phyloP scores from a whole-genome alignment of 768 basidiomycete species.

The Fistulinella prunicolor region DNA sequence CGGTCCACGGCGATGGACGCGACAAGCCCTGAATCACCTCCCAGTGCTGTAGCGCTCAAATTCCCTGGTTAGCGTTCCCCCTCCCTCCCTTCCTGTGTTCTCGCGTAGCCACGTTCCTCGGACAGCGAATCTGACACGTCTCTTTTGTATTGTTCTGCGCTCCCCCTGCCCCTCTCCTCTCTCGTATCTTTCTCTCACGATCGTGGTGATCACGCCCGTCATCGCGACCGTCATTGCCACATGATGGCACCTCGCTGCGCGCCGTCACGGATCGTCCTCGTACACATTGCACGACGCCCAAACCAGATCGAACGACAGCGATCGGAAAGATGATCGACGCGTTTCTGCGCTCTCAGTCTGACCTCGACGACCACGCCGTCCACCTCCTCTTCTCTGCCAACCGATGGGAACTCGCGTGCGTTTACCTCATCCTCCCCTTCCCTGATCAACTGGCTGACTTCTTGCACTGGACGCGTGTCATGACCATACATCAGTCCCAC shows the following conservation, averaged over 20 bases:
- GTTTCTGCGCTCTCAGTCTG: conserved; percentile 79
- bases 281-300: not conserved
- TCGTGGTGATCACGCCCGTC: not conserved
- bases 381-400: conserved; percentile 97
- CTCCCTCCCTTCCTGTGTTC: not conserved
- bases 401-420: conserved; percentile 91
- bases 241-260: not conserved
- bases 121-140: conserved; percentile 1
- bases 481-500: conserved; percentile 15
- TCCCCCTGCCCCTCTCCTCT: not conserved
- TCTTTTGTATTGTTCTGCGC: not conserved
- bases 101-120: not conserved
- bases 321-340: conserved; percentile 93
- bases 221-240: not conserved
- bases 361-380: conserved; percentile 88
- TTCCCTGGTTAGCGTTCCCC: conserved; percentile 72
- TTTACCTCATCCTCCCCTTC: conserved; percentile 6
- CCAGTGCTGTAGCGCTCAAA: conserved; percentile 59
- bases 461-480: no score
- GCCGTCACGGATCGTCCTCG: not conserved
- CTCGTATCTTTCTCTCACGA: not conserved
- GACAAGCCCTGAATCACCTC: not conserved
- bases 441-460: no score
- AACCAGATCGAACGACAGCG: conserved; percentile 85
- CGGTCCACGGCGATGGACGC: conserved; percentile 22